Conservation (phyloP, 2,329 filamentous ascomycete species). For the Cordyceps farinosa region DNA sequence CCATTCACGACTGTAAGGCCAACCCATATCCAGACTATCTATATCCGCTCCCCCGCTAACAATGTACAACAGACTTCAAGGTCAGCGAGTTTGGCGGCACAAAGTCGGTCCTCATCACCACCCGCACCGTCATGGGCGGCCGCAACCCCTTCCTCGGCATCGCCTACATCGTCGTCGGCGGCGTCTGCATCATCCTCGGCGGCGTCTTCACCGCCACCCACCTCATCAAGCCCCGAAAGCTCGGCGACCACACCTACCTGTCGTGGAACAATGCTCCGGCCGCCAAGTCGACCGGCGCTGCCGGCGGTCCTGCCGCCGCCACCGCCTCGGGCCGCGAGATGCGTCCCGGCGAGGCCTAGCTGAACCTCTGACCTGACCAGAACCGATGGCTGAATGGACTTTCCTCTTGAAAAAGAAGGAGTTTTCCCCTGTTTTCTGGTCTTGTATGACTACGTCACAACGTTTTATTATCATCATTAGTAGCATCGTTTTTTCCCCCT, state of each 20-base stretch:
- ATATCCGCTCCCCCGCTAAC: conserved; percentile 9
- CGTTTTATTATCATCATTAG: conserved; percentile 4
- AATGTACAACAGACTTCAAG: conserved; percentile 68
- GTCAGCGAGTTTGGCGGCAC: conserved; percentile 76
- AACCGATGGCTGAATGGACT: conserved; percentile 23
- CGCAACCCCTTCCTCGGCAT: conserved; percentile 96
- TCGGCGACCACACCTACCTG: conserved; percentile 95
- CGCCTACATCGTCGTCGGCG: conserved; percentile 90
- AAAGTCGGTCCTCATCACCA: conserved; percentile 87
- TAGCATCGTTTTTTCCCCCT: background rate
- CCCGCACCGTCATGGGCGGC: conserved; percentile 87
- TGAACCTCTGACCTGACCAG: no score
- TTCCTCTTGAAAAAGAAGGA: background rate
- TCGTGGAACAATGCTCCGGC: conserved; percentile 75
- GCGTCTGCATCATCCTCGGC: conserved; percentile 86
- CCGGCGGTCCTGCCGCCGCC: conserved; percentile 38
- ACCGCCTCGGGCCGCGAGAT: conserved; percentile 56
- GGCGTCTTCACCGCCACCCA: conserved; percentile 86
- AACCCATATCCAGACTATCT: background rate
- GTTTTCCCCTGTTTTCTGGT: background rate
- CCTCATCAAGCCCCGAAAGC: conserved; percentile 90
- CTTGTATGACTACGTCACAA: background rate
- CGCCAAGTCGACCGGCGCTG: conserved; percentile 37
- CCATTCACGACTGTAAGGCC: conserved; percentile 73
- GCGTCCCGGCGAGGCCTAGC: conserved; percentile 42